These are phyloP conservation scores for Platanthera zijinensis DNA, from an alignment of 106 monocot species.

Conservation along the genomic window DNA sequence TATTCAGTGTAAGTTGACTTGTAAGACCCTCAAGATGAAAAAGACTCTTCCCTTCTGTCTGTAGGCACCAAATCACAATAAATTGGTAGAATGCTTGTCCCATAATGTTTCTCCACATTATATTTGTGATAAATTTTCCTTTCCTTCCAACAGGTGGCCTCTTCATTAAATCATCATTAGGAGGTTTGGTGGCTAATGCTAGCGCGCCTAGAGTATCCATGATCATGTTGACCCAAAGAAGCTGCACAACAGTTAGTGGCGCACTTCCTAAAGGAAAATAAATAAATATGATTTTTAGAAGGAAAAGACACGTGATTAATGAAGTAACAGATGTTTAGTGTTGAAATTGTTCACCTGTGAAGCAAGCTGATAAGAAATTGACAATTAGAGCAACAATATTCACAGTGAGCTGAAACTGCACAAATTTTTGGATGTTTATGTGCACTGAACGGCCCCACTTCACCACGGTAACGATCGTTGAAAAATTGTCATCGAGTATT, in stretches of 20 bases:
- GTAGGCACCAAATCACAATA: constrained; percentile 44
- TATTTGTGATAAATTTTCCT: constrained; percentile 49
- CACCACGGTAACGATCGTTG: constrained; percentile 58
- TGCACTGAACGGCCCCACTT: constrained; percentile 72
- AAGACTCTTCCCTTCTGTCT: constrained; percentile 28
- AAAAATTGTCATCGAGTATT: constrained; percentile 68
- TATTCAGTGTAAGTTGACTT: constrained; percentile 43
- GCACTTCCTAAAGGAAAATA: constrained; percentile 34
- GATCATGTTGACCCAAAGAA: constrained; percentile 73
- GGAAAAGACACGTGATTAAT: background rate
- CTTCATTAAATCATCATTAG: constrained; percentile 47
- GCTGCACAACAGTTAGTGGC: constrained; percentile 62
- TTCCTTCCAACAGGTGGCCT: constrained; percentile 41
- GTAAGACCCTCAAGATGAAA: constrained; percentile 28
- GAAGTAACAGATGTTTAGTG: background rate
- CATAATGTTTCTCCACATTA: constrained; percentile 60
- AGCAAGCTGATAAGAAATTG: constrained; percentile 62
- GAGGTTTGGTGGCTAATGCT: constrained; percentile 63
- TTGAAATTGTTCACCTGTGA: constrained; percentile 29
- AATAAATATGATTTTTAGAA: background rate
- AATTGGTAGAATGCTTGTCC: constrained; percentile 53
- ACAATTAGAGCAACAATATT: constrained; percentile 58
- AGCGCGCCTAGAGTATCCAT: constrained; percentile 69
- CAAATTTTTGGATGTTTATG: constrained; percentile 68
- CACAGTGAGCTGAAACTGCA: constrained; percentile 71